Percentiles rank a stretch among this genome's conserved stretches.
Conservation (phyloP, 2,329 filamentous ascomycete species). For the Fusarium fujikuroi region DNA sequence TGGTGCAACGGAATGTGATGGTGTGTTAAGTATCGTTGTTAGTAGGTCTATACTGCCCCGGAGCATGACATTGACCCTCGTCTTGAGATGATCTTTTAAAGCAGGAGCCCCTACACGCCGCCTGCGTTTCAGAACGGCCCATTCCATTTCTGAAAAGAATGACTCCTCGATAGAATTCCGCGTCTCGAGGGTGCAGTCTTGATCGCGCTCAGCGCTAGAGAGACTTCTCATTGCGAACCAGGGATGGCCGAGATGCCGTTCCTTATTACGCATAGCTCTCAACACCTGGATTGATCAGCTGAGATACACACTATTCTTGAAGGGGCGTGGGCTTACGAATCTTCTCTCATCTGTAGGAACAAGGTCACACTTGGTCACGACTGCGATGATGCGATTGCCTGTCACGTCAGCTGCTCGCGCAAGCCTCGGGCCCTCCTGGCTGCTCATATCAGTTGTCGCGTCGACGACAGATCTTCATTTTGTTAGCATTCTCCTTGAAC, state of each 20-base stretch:
- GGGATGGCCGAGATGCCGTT: background rate
- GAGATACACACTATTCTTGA: fast-evolving
- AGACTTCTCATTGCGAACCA: background rate
- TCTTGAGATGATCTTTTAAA: background rate
- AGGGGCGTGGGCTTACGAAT: background rate
- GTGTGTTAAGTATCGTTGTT: background rate
- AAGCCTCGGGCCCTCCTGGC: background rate
- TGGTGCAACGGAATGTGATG: background rate
- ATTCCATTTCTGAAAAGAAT: background rate
- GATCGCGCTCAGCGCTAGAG: background rate
- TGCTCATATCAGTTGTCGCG: background rate
- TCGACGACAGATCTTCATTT: background rate
- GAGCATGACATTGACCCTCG: background rate
- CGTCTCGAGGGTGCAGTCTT: background rate
- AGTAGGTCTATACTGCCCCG: background rate
- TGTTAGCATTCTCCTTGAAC: background rate
- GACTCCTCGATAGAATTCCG: background rate
- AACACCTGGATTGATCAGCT: background rate
- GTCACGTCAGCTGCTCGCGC: background rate
- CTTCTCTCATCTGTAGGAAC: background rate
- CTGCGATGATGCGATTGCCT: background rate
- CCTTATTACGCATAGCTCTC: background rate
- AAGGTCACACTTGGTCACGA: background rate
- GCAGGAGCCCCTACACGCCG: background rate
- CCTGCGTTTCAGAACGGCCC: background rate